Base-by-base conservation (phyloP, 2,329 filamentous ascomycete species). In the Canariomyces notabilis region DNA sequence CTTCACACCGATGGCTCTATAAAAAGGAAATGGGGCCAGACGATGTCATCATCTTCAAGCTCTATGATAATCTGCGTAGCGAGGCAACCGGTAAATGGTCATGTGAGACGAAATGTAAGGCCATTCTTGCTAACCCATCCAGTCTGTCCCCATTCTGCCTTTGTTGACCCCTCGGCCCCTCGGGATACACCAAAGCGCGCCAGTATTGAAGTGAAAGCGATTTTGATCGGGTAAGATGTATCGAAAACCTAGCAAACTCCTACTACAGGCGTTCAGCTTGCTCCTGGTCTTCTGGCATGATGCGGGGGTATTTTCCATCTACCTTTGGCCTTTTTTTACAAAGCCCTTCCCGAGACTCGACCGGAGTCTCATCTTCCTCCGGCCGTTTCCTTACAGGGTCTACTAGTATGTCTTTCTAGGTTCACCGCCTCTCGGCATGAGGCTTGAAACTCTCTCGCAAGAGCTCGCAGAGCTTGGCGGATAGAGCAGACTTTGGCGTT, bases 131-230 rank as follows among this genome's bases (percentile, higher is more conserved):
- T 43, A 21, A 19, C 21, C 7, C 5, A n/a, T 9, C 8, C 15
- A 52, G 50, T 52, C 1, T 52, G 50, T 16, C 46, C 50, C 4
- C 50, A 52, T 34, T 47, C 47, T 2, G 50, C 50, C 1, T 52
- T 52, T 40, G 33, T 50, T 14, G 47, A 50, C 29, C 50, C 50
- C 2, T 33, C 44, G 4, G 50, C 21, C 5, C 34, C 43, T 9
- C 5, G 5, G 6, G 31, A 36, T 11, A 35, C 39, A 3, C 41
- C 47, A 4, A 22, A 20, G 20, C 35, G 50, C 6, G 47, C 50
- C 11, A 52, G 50, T 34, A 46, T 52, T 12, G 50, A 52, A 31
- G 37, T 52, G 2, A 41, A 43, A 19, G 44, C 45, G 3, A 47
- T 52, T 33, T 26, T 49, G 2, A 6, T 52, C 6, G 50, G 44